Conservation (phyloP, 208 protist genomes). For the Wallacemonas sp. region DNA sequence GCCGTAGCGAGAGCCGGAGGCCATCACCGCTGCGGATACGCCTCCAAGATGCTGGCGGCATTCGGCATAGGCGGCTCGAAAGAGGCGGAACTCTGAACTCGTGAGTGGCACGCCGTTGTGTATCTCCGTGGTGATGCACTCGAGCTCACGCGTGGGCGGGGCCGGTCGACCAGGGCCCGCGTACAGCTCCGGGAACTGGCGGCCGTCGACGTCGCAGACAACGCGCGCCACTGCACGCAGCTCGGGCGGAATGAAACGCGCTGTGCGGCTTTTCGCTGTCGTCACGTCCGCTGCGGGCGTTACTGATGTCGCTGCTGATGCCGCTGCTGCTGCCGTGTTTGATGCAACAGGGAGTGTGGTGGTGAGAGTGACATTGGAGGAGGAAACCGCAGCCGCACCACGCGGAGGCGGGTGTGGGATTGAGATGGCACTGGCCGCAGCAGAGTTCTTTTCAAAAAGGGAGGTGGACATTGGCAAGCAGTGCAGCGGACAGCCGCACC, state of each 20-base stretch:
- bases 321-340: not conserved
- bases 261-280: conserved; percentile 25
- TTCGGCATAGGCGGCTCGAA: conserved; percentile 60
- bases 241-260: conserved; percentile 50
- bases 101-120: conserved; percentile 51
- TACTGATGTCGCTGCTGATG: not conserved
- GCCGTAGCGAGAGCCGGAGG: conserved; percentile 38
- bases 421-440: not conserved
- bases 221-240: conserved; percentile 69
- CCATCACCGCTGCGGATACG: conserved; percentile 45
- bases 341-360: not conserved
- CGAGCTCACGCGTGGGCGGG: conserved; percentile 40
- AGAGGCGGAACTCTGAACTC: conserved; percentile 52
- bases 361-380: not conserved
- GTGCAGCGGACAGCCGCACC: not conserved
- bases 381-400: not conserved
- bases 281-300: conserved; percentile 2
- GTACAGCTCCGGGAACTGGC: conserved; percentile 63
- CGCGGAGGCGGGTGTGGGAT: not conserved
- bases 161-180: conserved; percentile 21
- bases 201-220: conserved; percentile 50
- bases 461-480: not conserved
- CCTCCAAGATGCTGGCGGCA: conserved; percentile 65
- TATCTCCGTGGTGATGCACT: conserved; percentile 57
- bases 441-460: not conserved